These are phyloP conservation scores for Gracilaria domingensis DNA, from an alignment of 23 red algal genomes.

Conservation along the genomic window DNA sequence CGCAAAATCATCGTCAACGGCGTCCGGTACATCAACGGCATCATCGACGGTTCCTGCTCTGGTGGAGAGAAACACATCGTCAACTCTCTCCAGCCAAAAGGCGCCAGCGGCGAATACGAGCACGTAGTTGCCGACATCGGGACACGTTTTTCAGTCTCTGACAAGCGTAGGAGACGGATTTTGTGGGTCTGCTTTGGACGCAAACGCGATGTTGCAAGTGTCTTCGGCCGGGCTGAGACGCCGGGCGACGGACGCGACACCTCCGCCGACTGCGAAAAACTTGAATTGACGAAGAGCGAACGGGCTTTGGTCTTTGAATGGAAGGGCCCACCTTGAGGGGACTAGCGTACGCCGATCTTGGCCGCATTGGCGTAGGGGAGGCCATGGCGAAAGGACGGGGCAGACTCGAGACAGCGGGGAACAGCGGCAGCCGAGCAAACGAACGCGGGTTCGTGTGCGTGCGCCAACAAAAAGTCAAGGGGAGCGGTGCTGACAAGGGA, in stretches of 20 bases:
- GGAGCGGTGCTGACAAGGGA: too few species aligned
- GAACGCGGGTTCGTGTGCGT: too few species aligned
- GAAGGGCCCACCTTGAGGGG: not conserved
- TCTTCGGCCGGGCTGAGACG: not conserved
- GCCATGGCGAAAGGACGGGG: not conserved
- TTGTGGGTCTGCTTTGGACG: not conserved
- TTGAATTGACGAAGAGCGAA: not conserved
- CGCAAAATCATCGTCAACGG: not conserved
- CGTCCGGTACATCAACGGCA: not conserved
- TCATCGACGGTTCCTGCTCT: not conserved
- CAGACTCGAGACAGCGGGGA: not conserved
- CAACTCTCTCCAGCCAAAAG: slow-evolving; percentile 22
- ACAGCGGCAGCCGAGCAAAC: not conserved
- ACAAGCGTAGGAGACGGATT: not conserved
- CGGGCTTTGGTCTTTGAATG: not conserved
- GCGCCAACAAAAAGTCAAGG: too few species aligned
- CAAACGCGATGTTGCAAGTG: not conserved
- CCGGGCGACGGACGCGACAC: not conserved
- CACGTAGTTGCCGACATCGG: not conserved
- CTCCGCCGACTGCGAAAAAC: slow-evolving; percentile 1
- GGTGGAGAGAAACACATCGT: slow-evolving; percentile 1
- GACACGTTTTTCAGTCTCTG: not conserved
- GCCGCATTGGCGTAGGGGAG: not conserved
- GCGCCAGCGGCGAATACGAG: slow-evolving; percentile 14
- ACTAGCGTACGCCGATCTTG: not conserved